Evolutionary conservation across 1,284 basidiomycete genomes (phyloP).

Genomic region (Fomitiporia mediterranea): DNA sequence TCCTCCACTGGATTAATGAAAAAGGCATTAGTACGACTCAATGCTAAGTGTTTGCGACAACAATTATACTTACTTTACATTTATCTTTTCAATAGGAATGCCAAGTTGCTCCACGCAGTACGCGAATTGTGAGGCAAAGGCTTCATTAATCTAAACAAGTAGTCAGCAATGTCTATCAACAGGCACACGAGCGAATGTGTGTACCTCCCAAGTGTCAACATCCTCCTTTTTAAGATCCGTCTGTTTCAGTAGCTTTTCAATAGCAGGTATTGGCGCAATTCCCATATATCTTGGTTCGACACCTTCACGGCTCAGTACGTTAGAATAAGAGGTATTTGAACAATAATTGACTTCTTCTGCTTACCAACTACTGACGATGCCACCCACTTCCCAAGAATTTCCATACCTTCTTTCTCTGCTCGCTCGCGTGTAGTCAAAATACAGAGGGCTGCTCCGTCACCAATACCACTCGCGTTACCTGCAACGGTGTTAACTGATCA

Average conservation of each 20-base stretch:
- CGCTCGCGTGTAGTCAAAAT: constrained; percentile 81
- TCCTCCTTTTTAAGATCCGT: constrained; percentile 78
- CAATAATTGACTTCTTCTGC: constrained; percentile 29
- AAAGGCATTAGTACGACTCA: neutral
- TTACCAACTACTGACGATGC: constrained; percentile 75
- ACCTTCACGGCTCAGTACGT: constrained; percentile 41
- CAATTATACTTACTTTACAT: constrained; percentile 61
- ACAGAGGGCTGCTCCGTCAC: constrained; percentile 91
- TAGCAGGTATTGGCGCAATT: constrained; percentile 79
- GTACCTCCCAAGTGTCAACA: constrained; percentile 83
- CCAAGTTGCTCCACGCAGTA: constrained; percentile 75
- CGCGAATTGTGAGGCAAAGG: constrained; percentile 85
- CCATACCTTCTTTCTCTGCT: constrained; percentile 81
- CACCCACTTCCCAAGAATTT: constrained; percentile 88
- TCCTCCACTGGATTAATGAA: constrained; percentile 55
- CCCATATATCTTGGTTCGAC: constrained; percentile 86
- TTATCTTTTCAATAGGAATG: constrained; percentile 76
- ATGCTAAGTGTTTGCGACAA: neutral
- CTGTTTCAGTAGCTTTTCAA: constrained; percentile 74
- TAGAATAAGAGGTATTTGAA: constrained; percentile 1
- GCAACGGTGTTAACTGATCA: constrained; percentile 32
- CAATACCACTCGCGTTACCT: constrained; percentile 91
- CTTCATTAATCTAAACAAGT: constrained; percentile 56
- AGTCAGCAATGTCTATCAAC: constrained; percentile 26
- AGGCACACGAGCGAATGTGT: constrained; percentile 38